Conservation (phyloP, 2,329 filamentous ascomycete genomes). For the Hypocreales sp. region DNA sequence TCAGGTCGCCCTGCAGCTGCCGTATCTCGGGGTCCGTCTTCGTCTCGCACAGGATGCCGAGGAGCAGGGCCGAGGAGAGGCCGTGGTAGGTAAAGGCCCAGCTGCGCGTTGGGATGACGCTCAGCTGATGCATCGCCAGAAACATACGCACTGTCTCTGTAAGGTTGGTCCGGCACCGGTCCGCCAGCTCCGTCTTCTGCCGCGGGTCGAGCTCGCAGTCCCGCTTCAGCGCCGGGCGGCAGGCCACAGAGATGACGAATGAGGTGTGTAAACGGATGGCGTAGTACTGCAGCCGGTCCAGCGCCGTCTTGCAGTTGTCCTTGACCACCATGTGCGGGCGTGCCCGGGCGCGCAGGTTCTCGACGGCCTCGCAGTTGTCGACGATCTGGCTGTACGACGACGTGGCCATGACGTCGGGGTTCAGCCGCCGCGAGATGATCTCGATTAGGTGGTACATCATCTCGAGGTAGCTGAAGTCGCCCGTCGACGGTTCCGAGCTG, state of each 20-base stretch:
- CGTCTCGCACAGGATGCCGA: slow-evolving; percentile 47
- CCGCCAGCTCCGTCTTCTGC: slow-evolving; percentile 39
- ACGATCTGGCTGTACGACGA: slow-evolving; percentile 39
- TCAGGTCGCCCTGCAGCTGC: slow-evolving; percentile 47
- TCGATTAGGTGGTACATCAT: slow-evolving; percentile 50
- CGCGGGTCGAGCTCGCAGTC: slow-evolving; percentile 32
- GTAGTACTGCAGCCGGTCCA: slow-evolving; percentile 48
- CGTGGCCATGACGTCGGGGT: slow-evolving; percentile 34
- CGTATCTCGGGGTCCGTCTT: slow-evolving; percentile 48
- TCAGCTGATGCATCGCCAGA: slow-evolving; percentile 52
- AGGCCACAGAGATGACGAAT: slow-evolving; percentile 50
- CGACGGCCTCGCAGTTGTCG: slow-evolving; percentile 38
- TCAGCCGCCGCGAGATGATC: slow-evolving; percentile 41
- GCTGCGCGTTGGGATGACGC: slow-evolving; percentile 48
- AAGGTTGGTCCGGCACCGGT: slow-evolving; percentile 45
- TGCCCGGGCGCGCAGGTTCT: slow-evolving; percentile 32
- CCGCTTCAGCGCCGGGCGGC: slow-evolving; percentile 43
- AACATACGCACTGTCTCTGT: slow-evolving; percentile 55
- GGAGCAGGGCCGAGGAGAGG: slow-evolving; percentile 46
- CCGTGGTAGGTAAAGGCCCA: slow-evolving; percentile 57
- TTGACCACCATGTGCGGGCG: slow-evolving; percentile 39
- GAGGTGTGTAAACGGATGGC: slow-evolving; percentile 50
- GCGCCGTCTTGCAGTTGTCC: slow-evolving; percentile 46
- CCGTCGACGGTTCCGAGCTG: slow-evolving; percentile 22
- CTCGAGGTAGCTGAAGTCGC: slow-evolving; percentile 43